Percentiles rank a stretch among this genome's conserved stretches.
Conservation (phyloP, 768 basidiomycete genomes). For the Naganishia vaughanmartiniae region DNA sequence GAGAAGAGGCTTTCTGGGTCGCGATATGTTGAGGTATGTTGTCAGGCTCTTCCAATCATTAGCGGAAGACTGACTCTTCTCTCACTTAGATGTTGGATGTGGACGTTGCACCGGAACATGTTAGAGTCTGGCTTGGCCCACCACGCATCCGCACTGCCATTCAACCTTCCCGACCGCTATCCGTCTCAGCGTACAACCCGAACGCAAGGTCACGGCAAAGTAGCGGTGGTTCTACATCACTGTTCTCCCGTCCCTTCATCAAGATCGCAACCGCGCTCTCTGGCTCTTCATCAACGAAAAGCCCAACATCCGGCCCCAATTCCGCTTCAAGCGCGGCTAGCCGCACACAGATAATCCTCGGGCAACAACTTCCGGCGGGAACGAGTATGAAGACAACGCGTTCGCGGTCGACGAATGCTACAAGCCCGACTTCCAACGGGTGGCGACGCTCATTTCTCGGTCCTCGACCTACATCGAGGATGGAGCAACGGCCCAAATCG, state of each 20-base stretch:
- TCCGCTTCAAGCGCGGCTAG: not conserved
- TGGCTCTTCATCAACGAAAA: not conserved
- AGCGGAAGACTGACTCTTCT: not conserved
- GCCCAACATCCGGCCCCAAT: constrained; percentile 2
- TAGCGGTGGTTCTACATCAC: constrained; percentile 8
- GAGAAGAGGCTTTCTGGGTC: not conserved
- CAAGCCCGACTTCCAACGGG: not conserved
- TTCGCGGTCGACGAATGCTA: constrained; percentile 1
- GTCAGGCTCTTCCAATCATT: not conserved
- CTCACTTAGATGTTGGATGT: not conserved
- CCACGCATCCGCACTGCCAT: no score
- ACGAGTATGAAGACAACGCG: constrained; percentile 18
- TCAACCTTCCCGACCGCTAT: not conserved
- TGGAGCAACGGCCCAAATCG: constrained; percentile 13
- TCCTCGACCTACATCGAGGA: not conserved
- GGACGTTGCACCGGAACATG: not conserved
- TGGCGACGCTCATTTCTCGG: constrained; percentile 16
- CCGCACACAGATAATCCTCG: not conserved
- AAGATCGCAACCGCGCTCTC: constrained; percentile 12
- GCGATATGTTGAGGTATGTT: constrained; percentile 10
- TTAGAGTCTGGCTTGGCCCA: not conserved
- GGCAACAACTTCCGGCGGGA: constrained; percentile 1
- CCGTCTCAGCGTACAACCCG: not conserved
- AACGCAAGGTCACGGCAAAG: not conserved
- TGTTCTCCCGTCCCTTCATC: constrained; percentile 9